Percentiles rank a stretch among this genome's conserved stretches.
phyloP scores from a whole-genome alignment of 306 rosid species.

The Prunus padus region DNA sequence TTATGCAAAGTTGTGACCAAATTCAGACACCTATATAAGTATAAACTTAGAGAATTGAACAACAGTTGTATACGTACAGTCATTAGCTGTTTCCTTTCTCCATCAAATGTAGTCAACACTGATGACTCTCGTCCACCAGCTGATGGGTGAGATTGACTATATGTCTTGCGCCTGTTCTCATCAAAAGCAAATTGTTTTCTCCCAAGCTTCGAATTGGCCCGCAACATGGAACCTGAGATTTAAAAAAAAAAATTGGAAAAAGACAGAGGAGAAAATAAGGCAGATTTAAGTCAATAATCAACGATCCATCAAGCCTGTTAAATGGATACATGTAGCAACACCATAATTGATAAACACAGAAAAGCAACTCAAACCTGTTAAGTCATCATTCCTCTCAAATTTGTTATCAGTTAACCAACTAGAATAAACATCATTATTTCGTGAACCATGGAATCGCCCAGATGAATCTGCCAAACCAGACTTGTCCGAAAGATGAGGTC shows the following conservation, averaged over 20 bases:
- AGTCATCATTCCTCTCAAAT: constrained; percentile 48
- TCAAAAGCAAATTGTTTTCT: constrained; percentile 46
- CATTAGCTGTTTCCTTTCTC: constrained; percentile 53
- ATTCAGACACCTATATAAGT: constrained; percentile 5
- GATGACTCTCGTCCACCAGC: constrained; percentile 43
- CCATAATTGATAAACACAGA: not conserved
- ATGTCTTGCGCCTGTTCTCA: constrained; percentile 59
- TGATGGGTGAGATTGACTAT: constrained; percentile 35
- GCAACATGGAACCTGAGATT: constrained; percentile 41
- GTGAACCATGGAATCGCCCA: constrained; percentile 39
- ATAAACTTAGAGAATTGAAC: constrained; percentile 4
- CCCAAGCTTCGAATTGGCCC: constrained; percentile 42
- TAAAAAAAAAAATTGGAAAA: no score
- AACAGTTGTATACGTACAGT: constrained; percentile 44
- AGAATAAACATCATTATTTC: constrained; percentile 38
- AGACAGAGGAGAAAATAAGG: not conserved
- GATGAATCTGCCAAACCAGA: constrained; percentile 44
- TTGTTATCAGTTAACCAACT: constrained; percentile 45
- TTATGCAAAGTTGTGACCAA: constrained; percentile 6
- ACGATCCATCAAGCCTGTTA: constrained; percentile 4
- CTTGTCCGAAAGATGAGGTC: constrained; percentile 36
- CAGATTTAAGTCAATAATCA: not conserved
- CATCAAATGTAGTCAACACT: constrained; percentile 52
- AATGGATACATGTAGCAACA: not conserved
- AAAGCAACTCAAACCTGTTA: constrained; percentile 39